Evolutionary conservation across 1,139 yeast species (phyloP).

Genomic region (Komagataea norvegica): DNA sequence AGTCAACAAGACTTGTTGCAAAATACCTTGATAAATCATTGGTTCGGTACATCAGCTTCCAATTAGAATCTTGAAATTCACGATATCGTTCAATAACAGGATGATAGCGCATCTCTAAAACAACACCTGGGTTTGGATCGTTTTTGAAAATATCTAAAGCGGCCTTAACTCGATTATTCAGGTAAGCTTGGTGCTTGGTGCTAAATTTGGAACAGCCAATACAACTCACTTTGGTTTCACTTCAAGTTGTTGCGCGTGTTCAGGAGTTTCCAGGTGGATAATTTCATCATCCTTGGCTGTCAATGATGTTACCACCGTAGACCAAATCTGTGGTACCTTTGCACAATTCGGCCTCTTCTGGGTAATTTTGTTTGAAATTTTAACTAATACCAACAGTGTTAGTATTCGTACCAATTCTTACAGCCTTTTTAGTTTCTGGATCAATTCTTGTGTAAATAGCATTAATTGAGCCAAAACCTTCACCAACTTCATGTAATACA

Average conservation of each 20-base stretch:
- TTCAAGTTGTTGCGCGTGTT: slow-evolving; percentile 14
- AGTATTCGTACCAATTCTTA: slow-evolving; percentile 23
- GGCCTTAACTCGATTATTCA: slow-evolving; percentile 19
- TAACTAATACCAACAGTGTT: slow-evolving; percentile 24
- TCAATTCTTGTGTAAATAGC: slow-evolving; percentile 19
- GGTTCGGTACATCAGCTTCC: slow-evolving; percentile 26
- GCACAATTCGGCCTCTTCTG: slow-evolving; percentile 12
- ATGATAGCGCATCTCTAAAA: slow-evolving; percentile 25
- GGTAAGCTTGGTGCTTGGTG: slow-evolving; percentile 15
- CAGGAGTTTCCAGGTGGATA: slow-evolving; percentile 20
- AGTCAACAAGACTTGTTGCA: slow-evolving; percentile 24
- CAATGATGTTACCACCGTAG: slow-evolving; percentile 25
- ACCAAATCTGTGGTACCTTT: slow-evolving; percentile 20
- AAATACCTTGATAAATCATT: slow-evolving; percentile 26
- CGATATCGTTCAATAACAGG: slow-evolving; percentile 20
- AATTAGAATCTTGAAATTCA: slow-evolving; percentile 13
- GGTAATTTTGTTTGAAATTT: slow-evolving; percentile 20
- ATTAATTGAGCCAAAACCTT: slow-evolving; percentile 25
- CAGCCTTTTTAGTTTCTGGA: background rate
- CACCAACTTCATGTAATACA: slow-evolving; percentile 19
- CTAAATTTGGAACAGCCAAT: slow-evolving; percentile 23
- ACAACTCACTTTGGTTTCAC: slow-evolving; percentile 20
- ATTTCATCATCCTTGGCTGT: slow-evolving; percentile 23
- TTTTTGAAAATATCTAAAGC: slow-evolving; percentile 20
- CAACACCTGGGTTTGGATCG: slow-evolving; percentile 19